Base-by-base conservation (phyloP, 2,329 filamentous ascomycete species). In the Chrysoporthe cubensis region DNA sequence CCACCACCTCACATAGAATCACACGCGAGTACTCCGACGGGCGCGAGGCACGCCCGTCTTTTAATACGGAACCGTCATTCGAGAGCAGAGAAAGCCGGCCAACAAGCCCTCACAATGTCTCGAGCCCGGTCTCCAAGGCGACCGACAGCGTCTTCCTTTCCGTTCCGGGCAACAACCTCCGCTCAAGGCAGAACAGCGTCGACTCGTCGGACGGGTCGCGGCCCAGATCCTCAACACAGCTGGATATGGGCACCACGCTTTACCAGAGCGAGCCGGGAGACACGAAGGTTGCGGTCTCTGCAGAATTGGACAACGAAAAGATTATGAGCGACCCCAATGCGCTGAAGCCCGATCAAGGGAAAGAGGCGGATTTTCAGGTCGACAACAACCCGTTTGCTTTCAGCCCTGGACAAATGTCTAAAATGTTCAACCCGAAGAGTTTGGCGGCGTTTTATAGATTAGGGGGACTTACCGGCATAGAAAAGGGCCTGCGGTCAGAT, bases 381-480 rank as follows among this genome's bases (percentile, higher is more conserved):
- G 85, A 90, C 6, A 84, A 93, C 76, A 97, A 96, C 76, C 90
- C 91, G 0, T 97, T 97, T 75, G 94, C 93, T 18, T 97, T 93
- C 76, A 88, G 89, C 1, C 91, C 91, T 2, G 94, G 94, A 16
- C 90, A 96, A 75, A 83, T 97, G 71, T 90, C 89, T 74, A 97
- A 97, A 78, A 86, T 97, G 80, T 88, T 95, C 70, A 96, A 96
- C 76, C 94, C 94, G 3, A 97, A 97, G 81, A 96, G 89, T 70
- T 80, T 97, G 67, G 83, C 90, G 14, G 94, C 94, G 0, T 97
- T 95, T 73, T 91, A 90, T 74, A 90, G 90, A 16, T 77, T 97
- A 5, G 94, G 94, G 61, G 94, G 94, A 34, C 78, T 97, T 18
- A 80, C 79, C 21, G 94, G 94, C 0, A 78, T 97, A 61, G 93